Base-by-base conservation (phyloP, 768 basidiomycete genomes). In the Tylopilus rubrobrunneus region DNA sequence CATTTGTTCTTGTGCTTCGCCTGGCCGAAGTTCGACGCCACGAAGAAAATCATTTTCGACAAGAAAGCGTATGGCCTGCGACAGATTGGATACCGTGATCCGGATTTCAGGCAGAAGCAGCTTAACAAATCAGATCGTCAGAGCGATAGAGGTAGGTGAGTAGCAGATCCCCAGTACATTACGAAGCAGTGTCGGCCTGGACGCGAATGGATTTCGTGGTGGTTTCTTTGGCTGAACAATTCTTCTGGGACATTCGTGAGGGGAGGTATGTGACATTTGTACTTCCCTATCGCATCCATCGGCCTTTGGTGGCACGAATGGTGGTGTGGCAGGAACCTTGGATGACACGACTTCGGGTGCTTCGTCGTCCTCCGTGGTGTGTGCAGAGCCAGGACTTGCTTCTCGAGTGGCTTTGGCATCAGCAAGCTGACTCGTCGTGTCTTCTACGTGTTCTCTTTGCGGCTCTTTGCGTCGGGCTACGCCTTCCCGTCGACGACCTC, bases 51-150 rank as follows among this genome's bases (percentile, higher is more conserved):
- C 85, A 58, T 98, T 97, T 56, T 89, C 88, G 1, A 91, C 92
- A 17, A 96, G 69, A 69, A 97, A 98, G 29, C 80, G 84, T 58
- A 97, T 90, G 5, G 90, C 92, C 68, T 98, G 95, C 0, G 93
- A 93, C 5, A 98, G 77, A 68, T 94, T 94, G 2, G 92, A 95
- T 5, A 94, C 79, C 0, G 94, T 95, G 58, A 89, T 78, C 28
- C 87, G 83, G 37, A 96, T 93, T 66, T 96, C 93, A 12, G 87
- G 89, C 19, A 87, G 74, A 5, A 97, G 77, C 12, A 97, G 73
- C 90, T 94, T 61, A 19, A 58, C 23, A 48, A 45, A n/a, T n/a
- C 28, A 45, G 11, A 50, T 31, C 15, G 41, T 65, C 40, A 65
- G 64, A 45, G 6, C 10, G 19, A 15, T 19, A 11, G 9, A 17